A percentile compares a stretch with the other conserved stretches of the same genome.
Evolutionary conservation across 1,284 basidiomycete genomes (phyloP).

Genomic region (Neonothopanus nambi): DNA sequence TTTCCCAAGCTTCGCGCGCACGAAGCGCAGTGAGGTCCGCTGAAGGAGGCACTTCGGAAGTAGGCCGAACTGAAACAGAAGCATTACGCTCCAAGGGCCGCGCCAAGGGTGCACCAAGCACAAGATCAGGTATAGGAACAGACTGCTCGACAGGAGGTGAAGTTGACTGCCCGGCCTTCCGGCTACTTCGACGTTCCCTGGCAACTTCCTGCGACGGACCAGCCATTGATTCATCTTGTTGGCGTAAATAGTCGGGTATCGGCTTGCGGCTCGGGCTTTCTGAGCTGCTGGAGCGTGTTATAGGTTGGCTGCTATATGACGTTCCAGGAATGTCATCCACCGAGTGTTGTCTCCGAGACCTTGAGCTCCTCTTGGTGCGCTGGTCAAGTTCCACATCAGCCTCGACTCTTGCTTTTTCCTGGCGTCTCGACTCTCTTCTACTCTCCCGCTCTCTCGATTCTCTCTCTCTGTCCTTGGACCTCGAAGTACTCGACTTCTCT

Average conservation of each 20-base stretch:
- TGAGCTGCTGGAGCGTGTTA: conserved; percentile 12
- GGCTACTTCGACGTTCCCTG: conserved; percentile 15
- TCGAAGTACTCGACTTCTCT: conserved; percentile 28
- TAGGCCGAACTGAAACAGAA: conserved; percentile 61
- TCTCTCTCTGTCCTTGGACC: conserved; percentile 31
- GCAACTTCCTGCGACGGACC: conserved; percentile 15
- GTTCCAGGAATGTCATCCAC: conserved; percentile 9
- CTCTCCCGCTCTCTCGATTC: conserved; percentile 26
- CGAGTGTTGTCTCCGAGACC: conserved; percentile 12
- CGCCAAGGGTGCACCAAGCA: conserved; percentile 32
- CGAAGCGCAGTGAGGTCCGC: conserved; percentile 67
- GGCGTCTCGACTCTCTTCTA: conserved; percentile 16
- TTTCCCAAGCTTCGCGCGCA: conserved; percentile 78
- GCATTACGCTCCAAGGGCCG: conserved; percentile 45
- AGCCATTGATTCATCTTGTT: conserved; percentile 10
- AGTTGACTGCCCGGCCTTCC: conserved; percentile 15
- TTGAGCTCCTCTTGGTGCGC: conserved; percentile 9
- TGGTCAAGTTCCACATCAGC: conserved; percentile 12
- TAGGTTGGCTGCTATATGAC: conserved; percentile 3
- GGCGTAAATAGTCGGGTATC: neutral
- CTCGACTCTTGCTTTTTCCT: conserved; percentile 13
- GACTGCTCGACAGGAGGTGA: conserved; percentile 36
- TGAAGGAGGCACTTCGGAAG: conserved; percentile 65
- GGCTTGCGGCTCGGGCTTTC: conserved; percentile 7
- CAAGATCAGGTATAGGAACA: conserved; percentile 32